Evolutionary conservation across 495 filamentous ascomycete genomes (phyloP), one percentile per base, ranked within the genome.

Genomic region (Evernia prunastri): DNA sequence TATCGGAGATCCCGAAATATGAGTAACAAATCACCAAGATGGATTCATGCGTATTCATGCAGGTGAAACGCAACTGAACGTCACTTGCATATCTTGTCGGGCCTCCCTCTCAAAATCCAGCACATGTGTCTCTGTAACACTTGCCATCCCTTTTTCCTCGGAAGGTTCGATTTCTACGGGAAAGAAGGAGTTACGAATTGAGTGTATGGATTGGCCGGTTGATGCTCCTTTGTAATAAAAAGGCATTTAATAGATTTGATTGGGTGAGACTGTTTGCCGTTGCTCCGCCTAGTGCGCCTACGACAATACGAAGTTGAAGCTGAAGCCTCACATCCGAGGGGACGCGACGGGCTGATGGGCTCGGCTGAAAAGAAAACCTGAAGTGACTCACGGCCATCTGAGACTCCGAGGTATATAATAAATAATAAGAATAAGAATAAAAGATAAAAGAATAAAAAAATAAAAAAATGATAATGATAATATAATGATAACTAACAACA

Each of bases 11-110:
- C n/a, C 39, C 33, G 61, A 47, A 31, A 33, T 29, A 33, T 54
- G 51, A 42, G 51, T 37, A 57, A 25, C 61, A 63, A 63, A 63
- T 63, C 61, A 63, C 37, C 57, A 42, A 61, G 17, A 40, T 11
- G 43, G 33, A 37, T 53, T 58, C 64, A 59, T 59, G 64, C 64
- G 40, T 36, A 61, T 47, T 33, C n/a, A 60, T 56, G 53, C 58
- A 60, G 47, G 35, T 62, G 23, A 12, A 33, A 6, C 33, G 51
- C 51, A 33, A 54, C 36, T 43, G 60, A 29, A 54, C 47, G 60
- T 63, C 60, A 63, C 51, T 33, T 35, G 51, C 51, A 54, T 54
- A 45, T 43, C 15, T 8, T 35, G 43, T 63, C 47, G 31, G 23
- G 10, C 17, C 31, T 36, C 45, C 36, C 35, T 29, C 25, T 23